Percentiles rank a stretch among this genome's conserved stretches.
Conservation (phyloP, 768 basidiomycete genomes). For the Russula compacta region DNA sequence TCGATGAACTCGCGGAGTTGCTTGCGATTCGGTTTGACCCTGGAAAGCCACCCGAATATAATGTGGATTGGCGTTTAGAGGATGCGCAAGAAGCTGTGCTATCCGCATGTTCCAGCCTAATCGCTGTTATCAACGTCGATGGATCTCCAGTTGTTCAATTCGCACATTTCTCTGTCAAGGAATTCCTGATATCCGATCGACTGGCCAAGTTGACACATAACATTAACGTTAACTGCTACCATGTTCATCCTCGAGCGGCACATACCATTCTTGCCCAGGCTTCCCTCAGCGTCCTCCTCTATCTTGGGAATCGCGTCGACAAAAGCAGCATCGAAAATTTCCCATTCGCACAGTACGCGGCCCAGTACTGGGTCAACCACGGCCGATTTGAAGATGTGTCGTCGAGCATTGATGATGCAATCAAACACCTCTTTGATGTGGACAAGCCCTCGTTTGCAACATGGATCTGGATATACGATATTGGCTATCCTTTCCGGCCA, state of each 20-base stretch:
- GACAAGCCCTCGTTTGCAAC: background rate
- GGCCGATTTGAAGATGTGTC: background rate
- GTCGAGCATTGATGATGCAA: background rate
- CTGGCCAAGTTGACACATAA: background rate
- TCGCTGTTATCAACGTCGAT: background rate
- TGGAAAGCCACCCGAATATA: background rate
- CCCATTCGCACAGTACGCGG: too few species aligned
- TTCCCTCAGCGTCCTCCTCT: too few species aligned
- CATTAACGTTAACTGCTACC: background rate
- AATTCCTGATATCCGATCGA: slow-evolving; percentile 2
- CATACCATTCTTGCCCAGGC: background rate
- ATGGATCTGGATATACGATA: slow-evolving; percentile 3
- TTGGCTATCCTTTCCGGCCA: background rate
- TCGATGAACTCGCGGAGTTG: background rate
- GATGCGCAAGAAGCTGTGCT: background rate
- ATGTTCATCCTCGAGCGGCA: background rate
- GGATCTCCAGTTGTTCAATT: background rate
- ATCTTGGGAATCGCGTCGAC: too few species aligned
- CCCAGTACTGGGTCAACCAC: slow-evolving; percentile 3
- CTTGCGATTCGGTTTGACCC: background rate
- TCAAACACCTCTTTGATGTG: background rate
- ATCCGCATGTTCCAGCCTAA: background rate
- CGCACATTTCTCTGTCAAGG: slow-evolving; percentile 1
- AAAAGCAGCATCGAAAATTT: too few species aligned
- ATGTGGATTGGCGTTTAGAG: background rate